Evolutionary conservation across 805 yeast species (phyloP).

Genomic region (Candida krabiensis): DNA sequence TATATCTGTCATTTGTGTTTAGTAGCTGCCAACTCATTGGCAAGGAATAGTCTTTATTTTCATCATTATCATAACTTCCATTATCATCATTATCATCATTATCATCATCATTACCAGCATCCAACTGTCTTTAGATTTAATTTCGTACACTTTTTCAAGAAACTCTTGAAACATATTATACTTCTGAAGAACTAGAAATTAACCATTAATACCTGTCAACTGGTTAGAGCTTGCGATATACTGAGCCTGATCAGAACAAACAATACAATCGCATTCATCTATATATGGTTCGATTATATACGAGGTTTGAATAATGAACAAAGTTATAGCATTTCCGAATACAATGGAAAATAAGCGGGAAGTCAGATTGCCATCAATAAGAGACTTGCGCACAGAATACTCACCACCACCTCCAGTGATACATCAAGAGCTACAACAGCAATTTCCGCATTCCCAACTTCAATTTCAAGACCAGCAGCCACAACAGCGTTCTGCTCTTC

Average conservation of each 20-base stretch:
- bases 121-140: not conserved
- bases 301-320: conserved; percentile 51
- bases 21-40: too few species aligned
- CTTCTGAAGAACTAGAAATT: too few species aligned
- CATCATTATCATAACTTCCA: too few species aligned
- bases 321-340: conserved; percentile 32
- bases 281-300: not conserved
- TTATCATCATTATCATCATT: not conserved
- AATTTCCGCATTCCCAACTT: not conserved
- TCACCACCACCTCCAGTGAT: conserved; percentile 8
- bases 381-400: conserved; percentile 6
- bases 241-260: not conserved
- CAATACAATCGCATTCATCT: not conserved
- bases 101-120: not conserved
- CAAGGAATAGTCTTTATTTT: too few species aligned
- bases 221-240: too few species aligned
- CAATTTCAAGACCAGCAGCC: not conserved
- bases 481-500: not conserved
- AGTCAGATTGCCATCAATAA: conserved; percentile 17
- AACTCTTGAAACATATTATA: too few species aligned
- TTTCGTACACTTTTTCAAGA: too few species aligned
- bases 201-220: too few species aligned
- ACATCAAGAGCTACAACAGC: not conserved
- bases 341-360: conserved; percentile 17
- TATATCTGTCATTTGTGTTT: not conserved